phyloP scores from a whole-genome alignment of 2,329 filamentous ascomycete species.

The Graphilbum sp. region DNA sequence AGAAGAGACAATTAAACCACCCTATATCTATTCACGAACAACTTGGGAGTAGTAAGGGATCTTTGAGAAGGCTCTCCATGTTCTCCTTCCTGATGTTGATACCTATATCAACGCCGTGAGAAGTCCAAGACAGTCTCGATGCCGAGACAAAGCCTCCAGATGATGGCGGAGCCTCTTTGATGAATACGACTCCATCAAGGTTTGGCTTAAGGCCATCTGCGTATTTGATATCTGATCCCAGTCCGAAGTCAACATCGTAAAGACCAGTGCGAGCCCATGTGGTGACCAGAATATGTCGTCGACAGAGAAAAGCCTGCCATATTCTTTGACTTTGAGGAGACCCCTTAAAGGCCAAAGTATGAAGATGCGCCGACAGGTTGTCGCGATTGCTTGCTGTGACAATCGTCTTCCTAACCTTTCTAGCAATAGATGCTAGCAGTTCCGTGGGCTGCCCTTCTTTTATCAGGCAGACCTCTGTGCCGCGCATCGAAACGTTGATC shows the following conservation, averaged over 20 bases:
- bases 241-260: slow-evolving; percentile 3
- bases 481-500: slow-evolving; percentile 2
- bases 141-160: slow-evolving; percentile 1
- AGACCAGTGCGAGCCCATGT: slow-evolving; percentile 4
- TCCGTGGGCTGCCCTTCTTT: slow-evolving; percentile 1
- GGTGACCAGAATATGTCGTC: slow-evolving; percentile 3
- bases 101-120: slow-evolving; percentile 1
- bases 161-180: slow-evolving; percentile 3
- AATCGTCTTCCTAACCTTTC: slow-evolving; percentile 1
- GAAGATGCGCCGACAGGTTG: slow-evolving; percentile 2
- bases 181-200: slow-evolving; percentile 2
- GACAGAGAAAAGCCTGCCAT: slow-evolving; percentile 4
- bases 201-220: slow-evolving; percentile 1
- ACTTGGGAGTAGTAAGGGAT: slow-evolving; percentile 3
- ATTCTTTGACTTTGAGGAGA: slow-evolving; percentile 2
- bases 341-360: slow-evolving; percentile 3
- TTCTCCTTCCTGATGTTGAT: slow-evolving; percentile 1
- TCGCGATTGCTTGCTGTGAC: background rate
- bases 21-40: background rate
- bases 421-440: slow-evolving; percentile 1
- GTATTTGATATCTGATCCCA: slow-evolving; percentile 1
- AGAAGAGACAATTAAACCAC: background rate
- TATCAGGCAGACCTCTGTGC: slow-evolving; percentile 1
- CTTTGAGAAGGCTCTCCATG: slow-evolving; percentile 2
- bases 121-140: slow-evolving; percentile 2